These are phyloP conservation scores for Metschnikowia vanudenii DNA, from an alignment of 805 yeast species.

Conservation along the genomic window DNA sequence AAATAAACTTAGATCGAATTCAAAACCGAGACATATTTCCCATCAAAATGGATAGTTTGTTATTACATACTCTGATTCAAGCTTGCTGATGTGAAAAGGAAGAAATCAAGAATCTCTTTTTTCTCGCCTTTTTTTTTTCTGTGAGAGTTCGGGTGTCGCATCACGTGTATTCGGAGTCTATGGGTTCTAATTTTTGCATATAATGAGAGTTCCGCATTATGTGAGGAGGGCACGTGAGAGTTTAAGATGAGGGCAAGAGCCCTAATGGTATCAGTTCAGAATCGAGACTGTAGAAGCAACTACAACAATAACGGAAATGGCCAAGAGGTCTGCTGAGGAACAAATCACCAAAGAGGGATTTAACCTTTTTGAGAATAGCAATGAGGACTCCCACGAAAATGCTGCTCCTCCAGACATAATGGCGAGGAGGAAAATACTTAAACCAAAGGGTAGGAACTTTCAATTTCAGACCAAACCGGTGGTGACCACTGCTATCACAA, in stretches of 20 bases:
- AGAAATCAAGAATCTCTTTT: constrained; percentile 8
- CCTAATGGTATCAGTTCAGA: constrained; percentile 7
- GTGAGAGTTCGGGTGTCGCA: constrained; percentile 5
- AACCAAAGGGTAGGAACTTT: constrained; percentile 41
- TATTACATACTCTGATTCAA: constrained; percentile 30
- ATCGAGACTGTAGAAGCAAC: background rate
- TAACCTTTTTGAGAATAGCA: constrained; percentile 23
- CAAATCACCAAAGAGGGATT: constrained; percentile 59
- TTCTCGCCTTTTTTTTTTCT: constrained; percentile 16
- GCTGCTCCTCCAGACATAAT: constrained; percentile 57
- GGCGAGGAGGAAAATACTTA: constrained; percentile 67
- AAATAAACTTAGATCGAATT: background rate
- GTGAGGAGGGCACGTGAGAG: background rate
- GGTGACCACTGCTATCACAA: background rate
- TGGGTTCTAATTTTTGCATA: background rate
- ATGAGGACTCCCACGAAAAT: constrained; percentile 31
- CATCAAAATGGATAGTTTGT: background rate
- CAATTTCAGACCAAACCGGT: constrained; percentile 5
- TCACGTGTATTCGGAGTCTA: constrained; percentile 11
- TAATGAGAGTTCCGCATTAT: background rate
- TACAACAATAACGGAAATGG: constrained; percentile 35
- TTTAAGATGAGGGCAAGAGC: constrained; percentile 15
- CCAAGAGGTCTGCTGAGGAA: constrained; percentile 64
- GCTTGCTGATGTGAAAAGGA: constrained; percentile 26
- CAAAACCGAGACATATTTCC: background rate